A percentile compares a stretch with the other conserved stretches of the same genome.
Conservation (phyloP, 164 flowering plant species). For the Saururus chinensis region DNA sequence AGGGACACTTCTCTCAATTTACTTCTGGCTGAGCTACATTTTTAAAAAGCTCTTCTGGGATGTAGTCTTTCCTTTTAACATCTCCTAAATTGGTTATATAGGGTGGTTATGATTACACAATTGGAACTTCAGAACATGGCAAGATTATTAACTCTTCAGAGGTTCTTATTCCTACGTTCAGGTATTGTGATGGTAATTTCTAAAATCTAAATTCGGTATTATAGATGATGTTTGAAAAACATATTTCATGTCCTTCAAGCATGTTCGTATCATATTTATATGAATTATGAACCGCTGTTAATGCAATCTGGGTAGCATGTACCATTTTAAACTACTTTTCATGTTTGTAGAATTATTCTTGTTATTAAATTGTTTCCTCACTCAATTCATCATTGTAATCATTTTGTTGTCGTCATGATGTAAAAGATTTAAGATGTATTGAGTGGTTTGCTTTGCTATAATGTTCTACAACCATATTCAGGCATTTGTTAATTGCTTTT, state of each 20-base stretch:
- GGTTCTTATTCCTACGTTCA: conserved; percentile 61
- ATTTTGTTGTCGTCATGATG: not conserved
- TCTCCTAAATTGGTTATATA: conserved; percentile 13
- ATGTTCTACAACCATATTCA: conserved; percentile 6
- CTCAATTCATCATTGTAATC: no score
- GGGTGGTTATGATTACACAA: conserved; percentile 82
- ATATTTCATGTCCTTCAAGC: no score
- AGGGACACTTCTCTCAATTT: conserved; percentile 1
- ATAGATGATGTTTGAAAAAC: no score
- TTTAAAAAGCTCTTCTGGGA: not conserved
- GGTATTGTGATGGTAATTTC: conserved; percentile 22
- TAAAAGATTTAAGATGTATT: not conserved
- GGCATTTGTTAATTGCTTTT: conserved; percentile 90
- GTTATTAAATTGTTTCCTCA: no score
- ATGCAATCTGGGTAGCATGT: no score
- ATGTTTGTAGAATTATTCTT: no score
- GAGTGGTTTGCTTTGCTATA: not conserved
- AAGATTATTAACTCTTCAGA: conserved; percentile 55
- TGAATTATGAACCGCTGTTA: no score
- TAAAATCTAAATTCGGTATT: not conserved
- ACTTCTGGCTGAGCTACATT: not conserved
- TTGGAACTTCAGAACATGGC: conserved; percentile 98
- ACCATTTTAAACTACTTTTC: no score
- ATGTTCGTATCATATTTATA: no score
- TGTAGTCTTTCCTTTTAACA: not conserved